A percentile compares a stretch with the other conserved stretches of the same genome.
phyloP scores from a whole-genome alignment of 2,329 filamentous ascomycete species.

The Fusarium praegraminearum region DNA sequence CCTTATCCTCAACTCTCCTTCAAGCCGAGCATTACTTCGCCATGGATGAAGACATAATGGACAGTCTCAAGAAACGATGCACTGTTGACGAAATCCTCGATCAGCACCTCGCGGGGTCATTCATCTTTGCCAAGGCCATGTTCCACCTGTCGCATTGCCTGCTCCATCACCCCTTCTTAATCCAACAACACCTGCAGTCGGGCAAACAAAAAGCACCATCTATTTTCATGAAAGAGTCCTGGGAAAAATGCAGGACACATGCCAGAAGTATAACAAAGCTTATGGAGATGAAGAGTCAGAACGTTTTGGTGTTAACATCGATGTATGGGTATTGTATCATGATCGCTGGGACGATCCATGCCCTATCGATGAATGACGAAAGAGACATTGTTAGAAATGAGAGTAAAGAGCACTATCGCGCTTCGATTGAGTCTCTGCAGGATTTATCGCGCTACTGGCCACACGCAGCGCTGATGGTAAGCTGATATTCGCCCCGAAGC shows the following conservation, averaged over 20 bases:
- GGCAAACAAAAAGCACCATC: conserved; percentile 18
- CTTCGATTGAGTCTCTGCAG: not conserved
- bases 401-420: conserved; percentile 2
- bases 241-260: conserved; percentile 18
- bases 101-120: conserved; percentile 8
- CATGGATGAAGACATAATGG: conserved; percentile 7
- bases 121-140: conserved; percentile 26
- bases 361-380: conserved; percentile 22
- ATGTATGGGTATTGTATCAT: conserved; percentile 27
- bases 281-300: conserved; percentile 13
- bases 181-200: conserved; percentile 9
- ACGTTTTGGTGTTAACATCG: conserved; percentile 15
- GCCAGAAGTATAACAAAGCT: conserved; percentile 4
- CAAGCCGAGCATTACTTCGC: conserved; percentile 18
- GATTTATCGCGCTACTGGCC: conserved; percentile 16
- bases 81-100: conserved; percentile 1
- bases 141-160: conserved; percentile 21
- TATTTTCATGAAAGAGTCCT: conserved; percentile 12
- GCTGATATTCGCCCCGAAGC: rapidly evolving
- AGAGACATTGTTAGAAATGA: conserved; percentile 1
- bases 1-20: not conserved
- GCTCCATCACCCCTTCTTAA: conserved; percentile 14
- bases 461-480: conserved; percentile 21
- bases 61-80: conserved; percentile 4
- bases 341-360: conserved; percentile 23